A percentile compares a stretch with the other conserved stretches of the same genome.
These are phyloP conservation scores for Xerophyta viscosa DNA, from an alignment of 106 monocot genomes.

Conservation along the genomic window DNA sequence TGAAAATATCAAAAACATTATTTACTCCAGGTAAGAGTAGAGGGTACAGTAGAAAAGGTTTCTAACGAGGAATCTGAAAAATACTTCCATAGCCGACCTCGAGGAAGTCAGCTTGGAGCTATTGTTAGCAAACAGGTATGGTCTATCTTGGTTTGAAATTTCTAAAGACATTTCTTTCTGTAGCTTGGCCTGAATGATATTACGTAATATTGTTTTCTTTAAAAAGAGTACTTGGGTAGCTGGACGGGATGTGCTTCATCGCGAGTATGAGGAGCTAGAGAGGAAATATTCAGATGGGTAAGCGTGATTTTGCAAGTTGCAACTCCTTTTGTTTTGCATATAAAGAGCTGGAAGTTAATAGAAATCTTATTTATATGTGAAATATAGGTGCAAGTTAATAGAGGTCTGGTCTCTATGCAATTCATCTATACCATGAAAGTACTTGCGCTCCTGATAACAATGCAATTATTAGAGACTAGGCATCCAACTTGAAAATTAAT, in stretches of 20 bases:
- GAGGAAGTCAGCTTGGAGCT: constrained; percentile 93
- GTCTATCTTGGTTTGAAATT: constrained; percentile 4
- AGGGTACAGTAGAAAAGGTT: constrained; percentile 71
- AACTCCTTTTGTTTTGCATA: no score
- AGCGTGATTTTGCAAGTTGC: no score
- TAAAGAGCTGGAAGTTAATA: no score
- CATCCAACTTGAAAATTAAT: no score
- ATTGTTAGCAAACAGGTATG: constrained; percentile 83
- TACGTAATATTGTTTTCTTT: constrained; percentile 3
- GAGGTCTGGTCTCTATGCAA: no score
- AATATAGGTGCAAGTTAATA: no score
- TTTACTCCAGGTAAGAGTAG: constrained; percentile 66
- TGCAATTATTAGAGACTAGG: no score
- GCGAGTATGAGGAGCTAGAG: constrained; percentile 61
- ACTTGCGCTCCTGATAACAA: no score
- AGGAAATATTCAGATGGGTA: constrained; percentile 76
- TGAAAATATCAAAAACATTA: no score
- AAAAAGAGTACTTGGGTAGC: constrained; percentile 57
- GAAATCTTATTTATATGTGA: no score
- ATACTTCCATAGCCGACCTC: constrained; percentile 90
- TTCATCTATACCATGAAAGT: no score
- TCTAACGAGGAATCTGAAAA: constrained; percentile 76
- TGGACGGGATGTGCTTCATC: constrained; percentile 63
- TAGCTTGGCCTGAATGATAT: background rate
- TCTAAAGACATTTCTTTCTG: background rate